Conservation (phyloP, 441 rosid genomes). For the Arabidopsis hybrid region DNA sequence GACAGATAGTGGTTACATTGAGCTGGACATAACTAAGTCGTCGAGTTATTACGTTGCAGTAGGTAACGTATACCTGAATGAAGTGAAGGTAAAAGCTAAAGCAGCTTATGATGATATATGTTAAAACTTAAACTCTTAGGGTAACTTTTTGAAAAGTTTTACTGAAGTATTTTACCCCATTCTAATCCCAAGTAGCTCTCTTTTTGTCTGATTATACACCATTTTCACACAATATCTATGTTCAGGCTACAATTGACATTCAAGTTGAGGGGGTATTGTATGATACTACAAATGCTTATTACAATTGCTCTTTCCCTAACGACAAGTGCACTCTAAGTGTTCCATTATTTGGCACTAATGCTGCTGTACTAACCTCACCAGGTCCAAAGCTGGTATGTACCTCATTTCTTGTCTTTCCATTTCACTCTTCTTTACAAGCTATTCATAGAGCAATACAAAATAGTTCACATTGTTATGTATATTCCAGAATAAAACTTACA, state of each 20-base stretch:
- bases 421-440: slow-evolving; percentile 6
- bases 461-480: slow-evolving; percentile 24
- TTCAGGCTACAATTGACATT: slow-evolving; percentile 74
- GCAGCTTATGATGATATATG: slow-evolving; percentile 14
- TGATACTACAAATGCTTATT: slow-evolving; percentile 80
- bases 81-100: slow-evolving; percentile 66
- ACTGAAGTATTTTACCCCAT: neutral
- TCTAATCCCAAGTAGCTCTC: slow-evolving; percentile 5
- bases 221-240: slow-evolving; percentile 12
- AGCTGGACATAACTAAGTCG: slow-evolving; percentile 67
- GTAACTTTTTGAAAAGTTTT: slow-evolving; percentile 16
- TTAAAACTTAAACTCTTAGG: neutral
- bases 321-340: slow-evolving; percentile 62
- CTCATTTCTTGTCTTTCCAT: slow-evolving; percentile 23
- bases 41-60: slow-evolving; percentile 81
- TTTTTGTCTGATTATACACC: neutral
- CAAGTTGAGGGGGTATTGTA: slow-evolving; percentile 64
- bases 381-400: slow-evolving; percentile 62
- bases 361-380: slow-evolving; percentile 77
- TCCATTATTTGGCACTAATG: slow-evolving; percentile 69
- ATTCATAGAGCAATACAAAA: slow-evolving; percentile 18
- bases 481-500: neutral
- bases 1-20: slow-evolving; percentile 74
- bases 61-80: slow-evolving; percentile 83
- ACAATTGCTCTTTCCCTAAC: slow-evolving; percentile 67